Conservation (phyloP, 345 rosid genomes). For the Geranium rotundifolium region DNA sequence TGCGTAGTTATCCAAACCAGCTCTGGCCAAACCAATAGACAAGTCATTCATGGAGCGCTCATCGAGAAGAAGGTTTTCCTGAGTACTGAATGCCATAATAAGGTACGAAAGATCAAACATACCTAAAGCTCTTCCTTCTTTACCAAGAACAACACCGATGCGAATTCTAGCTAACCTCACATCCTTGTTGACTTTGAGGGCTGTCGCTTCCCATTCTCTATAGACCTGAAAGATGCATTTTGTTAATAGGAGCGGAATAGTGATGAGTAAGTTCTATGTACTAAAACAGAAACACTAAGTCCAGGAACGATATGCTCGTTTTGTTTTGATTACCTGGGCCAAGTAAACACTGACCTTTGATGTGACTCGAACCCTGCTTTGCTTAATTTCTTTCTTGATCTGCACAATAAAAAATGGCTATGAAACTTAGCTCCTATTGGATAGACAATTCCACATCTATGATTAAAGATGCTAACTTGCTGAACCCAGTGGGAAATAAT, state of each 20-base stretch:
- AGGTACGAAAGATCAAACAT: slow-evolving; percentile 1
- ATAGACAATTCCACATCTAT: not conserved
- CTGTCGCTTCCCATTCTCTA: slow-evolving; percentile 89
- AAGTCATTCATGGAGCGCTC: slow-evolving; percentile 78
- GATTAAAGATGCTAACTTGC: not conserved
- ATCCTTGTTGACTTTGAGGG: slow-evolving; percentile 56
- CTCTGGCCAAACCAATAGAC: slow-evolving; percentile 50
- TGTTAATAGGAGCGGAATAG: slow-evolving; percentile 1
- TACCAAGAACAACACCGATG: slow-evolving; percentile 90
- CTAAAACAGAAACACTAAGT: not conserved
- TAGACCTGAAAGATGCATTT: slow-evolving; percentile 48
- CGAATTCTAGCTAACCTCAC: slow-evolving; percentile 79
- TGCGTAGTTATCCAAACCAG: slow-evolving; percentile 42
- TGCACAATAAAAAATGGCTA: slow-evolving; percentile 17
- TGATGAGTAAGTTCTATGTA: not conserved
- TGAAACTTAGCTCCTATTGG: not conserved
- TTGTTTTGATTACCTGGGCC: slow-evolving; percentile 52
- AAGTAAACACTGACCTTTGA: slow-evolving; percentile 68
- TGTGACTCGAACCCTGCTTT: slow-evolving; percentile 74
- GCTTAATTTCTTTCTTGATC: slow-evolving; percentile 86
- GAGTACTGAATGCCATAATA: slow-evolving; percentile 7
- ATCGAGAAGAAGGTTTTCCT: not conserved
- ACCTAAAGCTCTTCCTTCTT: slow-evolving; percentile 98
- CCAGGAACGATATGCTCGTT: not conserved
- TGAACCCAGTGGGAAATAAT: not conserved